Evolutionary conservation across 75 land plant species (phyloP).

Genomic region (Chamaecyparis obtusa): DNA sequence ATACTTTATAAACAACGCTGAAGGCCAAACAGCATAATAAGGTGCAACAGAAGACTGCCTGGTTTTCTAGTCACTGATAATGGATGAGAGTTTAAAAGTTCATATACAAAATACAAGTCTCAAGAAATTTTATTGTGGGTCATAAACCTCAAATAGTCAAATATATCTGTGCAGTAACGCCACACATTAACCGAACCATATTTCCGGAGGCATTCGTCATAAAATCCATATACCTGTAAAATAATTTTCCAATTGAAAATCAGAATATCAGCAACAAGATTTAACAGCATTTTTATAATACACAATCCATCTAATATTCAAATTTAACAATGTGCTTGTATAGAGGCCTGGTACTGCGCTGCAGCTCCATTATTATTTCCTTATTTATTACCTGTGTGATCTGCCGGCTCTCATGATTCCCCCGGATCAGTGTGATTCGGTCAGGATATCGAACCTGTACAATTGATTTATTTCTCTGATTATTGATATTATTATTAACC

Average conservation of each 20-base stretch:
- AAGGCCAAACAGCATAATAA: not conserved
- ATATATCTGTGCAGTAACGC: slow-evolving; percentile 99
- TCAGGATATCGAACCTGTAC: slow-evolving; percentile 96
- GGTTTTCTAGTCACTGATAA: not conserved
- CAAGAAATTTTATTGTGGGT: slow-evolving; percentile 2
- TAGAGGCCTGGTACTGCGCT: not conserved
- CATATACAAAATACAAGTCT: not conserved
- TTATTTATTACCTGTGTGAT: slow-evolving; percentile 79
- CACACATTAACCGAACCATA: slow-evolving; percentile 99
- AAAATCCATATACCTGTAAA: slow-evolving; percentile 95
- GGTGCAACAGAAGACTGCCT: not conserved
- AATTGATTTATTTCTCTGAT: not conserved
- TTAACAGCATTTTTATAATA: not conserved
- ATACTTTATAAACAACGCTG: not conserved
- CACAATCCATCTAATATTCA: not conserved
- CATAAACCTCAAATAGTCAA: slow-evolving; percentile 92
- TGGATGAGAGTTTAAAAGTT: not conserved
- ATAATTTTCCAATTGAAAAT: slow-evolving; percentile 4
- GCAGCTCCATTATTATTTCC: not conserved
- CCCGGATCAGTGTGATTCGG: slow-evolving; percentile 95
- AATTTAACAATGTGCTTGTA: not conserved
- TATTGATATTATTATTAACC: not conserved
- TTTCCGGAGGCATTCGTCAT: slow-evolving; percentile 98
- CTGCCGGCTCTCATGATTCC: slow-evolving; percentile 99
- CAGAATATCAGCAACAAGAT: not conserved